Evolutionary conservation across 805 yeast genomes (phyloP), one percentile per base, ranked within the genome.

Genomic region (Schwanniomyces pseudopolymorphus): DNA sequence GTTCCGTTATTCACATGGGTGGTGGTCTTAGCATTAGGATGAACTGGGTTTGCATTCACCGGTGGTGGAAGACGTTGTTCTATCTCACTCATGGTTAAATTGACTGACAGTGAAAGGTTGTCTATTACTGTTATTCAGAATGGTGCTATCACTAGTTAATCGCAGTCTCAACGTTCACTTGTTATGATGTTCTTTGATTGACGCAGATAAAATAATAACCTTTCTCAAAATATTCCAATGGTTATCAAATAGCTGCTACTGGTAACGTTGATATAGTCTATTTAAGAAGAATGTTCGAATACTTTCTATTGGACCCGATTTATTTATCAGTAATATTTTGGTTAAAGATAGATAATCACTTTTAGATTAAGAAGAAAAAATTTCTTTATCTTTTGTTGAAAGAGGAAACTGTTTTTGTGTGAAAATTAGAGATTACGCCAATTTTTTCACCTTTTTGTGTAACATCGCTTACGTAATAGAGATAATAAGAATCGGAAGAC

Each of bases 11-110:
- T 69, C 26, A 79, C 72, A 49, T 75, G 80, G 28, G 81, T 77
- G 8, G 84, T 81, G 3, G 84, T 71, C 59, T 81, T 83, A 4
- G 84, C 85, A 61, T 83, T 83, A 17, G 87, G 87, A 55, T 78
- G 83, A 22, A 74, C 71, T 8, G 76, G 75, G 45, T 50, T 54
- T 36, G 52, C 48, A 38, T 56, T 40, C 20, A 44, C 45, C 17
- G 53, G 36, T 20, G 50, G 46, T 17, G 52, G 52, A 24, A 42
- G 49, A 42, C 52, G 56, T 39, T 44, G 58, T 39, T 52, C 52
- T 10, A 55, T 55, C 46, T 54, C 58, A 46, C 58, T 54, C 58
- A 54, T 54, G 16, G 2, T 20, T 9, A 36, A 20, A 19, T 19
- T 36, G 17, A 31, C 13, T 31, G 19, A 6, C 16, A 16, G 3